Conservation (phyloP, 2,329 filamentous ascomycete genomes). For the Sclerotinia spermophila region DNA sequence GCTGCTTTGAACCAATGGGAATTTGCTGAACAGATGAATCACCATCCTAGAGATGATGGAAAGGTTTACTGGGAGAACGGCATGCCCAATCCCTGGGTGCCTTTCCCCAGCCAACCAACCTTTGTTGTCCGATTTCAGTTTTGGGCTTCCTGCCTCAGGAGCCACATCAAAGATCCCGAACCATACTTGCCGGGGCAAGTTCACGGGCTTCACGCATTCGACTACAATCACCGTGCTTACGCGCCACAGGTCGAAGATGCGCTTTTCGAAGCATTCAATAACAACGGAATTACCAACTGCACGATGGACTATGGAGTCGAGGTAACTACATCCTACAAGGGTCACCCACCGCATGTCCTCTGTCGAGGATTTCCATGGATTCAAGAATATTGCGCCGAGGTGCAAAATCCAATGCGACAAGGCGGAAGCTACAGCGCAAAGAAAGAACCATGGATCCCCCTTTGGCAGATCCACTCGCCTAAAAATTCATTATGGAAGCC, state of each 20-base stretch:
- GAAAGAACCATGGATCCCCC: neutral
- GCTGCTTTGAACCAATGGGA: neutral
- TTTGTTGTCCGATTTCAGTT: neutral
- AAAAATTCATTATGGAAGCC: neutral
- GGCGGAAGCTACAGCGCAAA: no score
- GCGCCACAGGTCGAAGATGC: neutral
- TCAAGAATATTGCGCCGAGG: no score
- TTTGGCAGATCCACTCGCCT: neutral
- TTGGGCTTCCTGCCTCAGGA: neutral
- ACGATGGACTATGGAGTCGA: neutral
- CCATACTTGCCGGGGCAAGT: neutral
- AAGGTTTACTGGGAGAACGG: neutral
- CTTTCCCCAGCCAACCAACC: neutral
- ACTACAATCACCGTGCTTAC: neutral
- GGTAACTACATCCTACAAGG: neutral
- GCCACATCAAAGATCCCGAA: neutral
- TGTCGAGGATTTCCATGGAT: neutral
- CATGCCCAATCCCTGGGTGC: neutral
- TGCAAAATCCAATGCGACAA: neutral
- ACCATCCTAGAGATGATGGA: neutral
- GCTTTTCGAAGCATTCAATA: neutral
- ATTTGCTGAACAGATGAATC: neutral
- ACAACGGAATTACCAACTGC: neutral
- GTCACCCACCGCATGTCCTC: neutral
- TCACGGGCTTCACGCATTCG: neutral